Evolutionary conservation across 371 early-diverging fungal genomes (phyloP).

Genomic region (Apophysomyces trapeziformis): DNA sequence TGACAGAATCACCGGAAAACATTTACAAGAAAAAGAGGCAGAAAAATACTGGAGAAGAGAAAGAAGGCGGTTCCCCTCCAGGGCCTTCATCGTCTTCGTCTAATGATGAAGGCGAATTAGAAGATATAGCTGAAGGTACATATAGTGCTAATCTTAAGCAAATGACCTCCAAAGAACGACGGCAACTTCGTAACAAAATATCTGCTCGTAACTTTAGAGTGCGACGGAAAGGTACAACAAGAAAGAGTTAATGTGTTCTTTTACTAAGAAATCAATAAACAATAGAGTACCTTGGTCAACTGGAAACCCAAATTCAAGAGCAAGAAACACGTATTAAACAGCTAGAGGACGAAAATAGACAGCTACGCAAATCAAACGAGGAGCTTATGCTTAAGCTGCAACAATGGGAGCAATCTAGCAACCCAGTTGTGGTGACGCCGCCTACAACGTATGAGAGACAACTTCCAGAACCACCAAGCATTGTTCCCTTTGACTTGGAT

Average conservation of each 20-base stretch:
- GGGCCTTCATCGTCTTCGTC: slow-evolving; percentile 5
- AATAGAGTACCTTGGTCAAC: slow-evolving; percentile 27
- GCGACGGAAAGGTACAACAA: slow-evolving; percentile 78
- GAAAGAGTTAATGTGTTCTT: not conserved
- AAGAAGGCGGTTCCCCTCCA: not conserved
- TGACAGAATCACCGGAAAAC: slow-evolving; percentile 28
- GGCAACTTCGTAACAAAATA: slow-evolving; percentile 88
- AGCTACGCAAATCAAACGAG: slow-evolving; percentile 15
- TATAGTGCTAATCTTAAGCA: slow-evolving; percentile 46
- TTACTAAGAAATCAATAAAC: not conserved
- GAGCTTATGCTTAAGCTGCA: not conserved
- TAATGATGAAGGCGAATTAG: slow-evolving; percentile 18
- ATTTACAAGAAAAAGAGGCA: slow-evolving; percentile 26
- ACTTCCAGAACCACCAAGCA: not conserved
- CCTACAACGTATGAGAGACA: not conserved
- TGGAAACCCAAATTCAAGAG: slow-evolving; percentile 19
- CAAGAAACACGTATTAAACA: slow-evolving; percentile 16
- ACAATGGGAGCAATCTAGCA: not conserved
- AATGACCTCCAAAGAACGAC: slow-evolving; percentile 79
- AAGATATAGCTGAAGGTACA: slow-evolving; percentile 3
- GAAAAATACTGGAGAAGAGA: not conserved
- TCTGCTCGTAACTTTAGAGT: slow-evolving; percentile 89
- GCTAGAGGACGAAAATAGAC: slow-evolving; percentile 13
- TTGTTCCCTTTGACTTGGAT: not conserved
- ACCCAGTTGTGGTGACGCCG: not conserved